Percentiles rank a stretch among this genome's conserved stretches.
These are phyloP conservation scores for Aspergillus nidulans DNA, from an alignment of 495 filamentous ascomycete genomes.

Conservation along the genomic window DNA sequence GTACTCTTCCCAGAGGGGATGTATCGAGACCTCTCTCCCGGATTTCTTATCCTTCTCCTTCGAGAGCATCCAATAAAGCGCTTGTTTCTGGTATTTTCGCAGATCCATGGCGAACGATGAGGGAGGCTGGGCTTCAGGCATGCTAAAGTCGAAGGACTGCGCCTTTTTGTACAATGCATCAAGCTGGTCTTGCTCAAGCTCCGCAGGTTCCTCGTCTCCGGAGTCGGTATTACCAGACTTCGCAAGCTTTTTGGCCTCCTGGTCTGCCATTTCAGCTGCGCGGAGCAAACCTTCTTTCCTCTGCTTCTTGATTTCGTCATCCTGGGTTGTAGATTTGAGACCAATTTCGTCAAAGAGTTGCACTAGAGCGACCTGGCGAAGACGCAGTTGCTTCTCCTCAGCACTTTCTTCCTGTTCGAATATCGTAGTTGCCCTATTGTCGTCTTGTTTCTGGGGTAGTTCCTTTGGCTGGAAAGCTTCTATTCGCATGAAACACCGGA, in stretches of 20 bases:
- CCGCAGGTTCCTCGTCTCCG: conserved; percentile 77
- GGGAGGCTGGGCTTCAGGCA: conserved; percentile 77
- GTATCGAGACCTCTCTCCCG: conserved; percentile 73
- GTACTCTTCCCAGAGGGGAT: conserved; percentile 97
- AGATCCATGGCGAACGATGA: conserved; percentile 76
- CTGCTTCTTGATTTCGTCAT: conserved; percentile 70
- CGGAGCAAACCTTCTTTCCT: conserved; percentile 78
- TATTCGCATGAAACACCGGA: conserved; percentile 71
- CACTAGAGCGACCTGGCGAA: conserved; percentile 82
- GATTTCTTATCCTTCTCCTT: conserved; percentile 80
- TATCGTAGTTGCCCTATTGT: conserved; percentile 65
- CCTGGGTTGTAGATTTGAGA: conserved; percentile 66
- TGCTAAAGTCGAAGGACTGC: conserved; percentile 92
- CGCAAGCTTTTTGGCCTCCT: conserved; percentile 59
- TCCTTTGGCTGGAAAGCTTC: conserved; percentile 63
- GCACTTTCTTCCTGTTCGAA: conserved; percentile 81
- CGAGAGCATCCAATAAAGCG: conserved; percentile 89
- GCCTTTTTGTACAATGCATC: conserved; percentile 94
- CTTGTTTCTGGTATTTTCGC: conserved; percentile 92
- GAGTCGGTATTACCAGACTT: conserved; percentile 48
- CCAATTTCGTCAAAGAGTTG: conserved; percentile 87
- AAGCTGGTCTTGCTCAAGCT: conserved; percentile 92
- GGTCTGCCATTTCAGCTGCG: conserved; percentile 80
- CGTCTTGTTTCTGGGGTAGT: conserved; percentile 52
- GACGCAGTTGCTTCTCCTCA: conserved; percentile 78